Percentiles rank a stretch among this genome's conserved stretches.
phyloP scores from a whole-genome alignment of 768 basidiomycete species.

The Podaxis sp. region DNA sequence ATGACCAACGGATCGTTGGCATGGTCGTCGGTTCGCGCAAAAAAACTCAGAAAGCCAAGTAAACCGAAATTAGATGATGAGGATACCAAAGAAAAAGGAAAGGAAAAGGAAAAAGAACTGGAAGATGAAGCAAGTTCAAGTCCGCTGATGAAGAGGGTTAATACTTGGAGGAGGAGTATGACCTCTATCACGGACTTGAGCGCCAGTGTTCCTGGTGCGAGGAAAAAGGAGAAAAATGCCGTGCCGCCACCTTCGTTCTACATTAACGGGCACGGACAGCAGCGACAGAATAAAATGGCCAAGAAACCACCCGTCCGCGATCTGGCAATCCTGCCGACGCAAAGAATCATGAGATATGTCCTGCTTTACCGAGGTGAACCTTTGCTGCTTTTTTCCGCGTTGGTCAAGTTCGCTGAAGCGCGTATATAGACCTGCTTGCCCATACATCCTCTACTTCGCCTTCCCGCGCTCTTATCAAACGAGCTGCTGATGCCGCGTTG shows the following conservation, averaged over 20 bases:
- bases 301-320: conserved; percentile 43
- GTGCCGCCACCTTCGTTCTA: neutral
- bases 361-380: conserved; percentile 53
- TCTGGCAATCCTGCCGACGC: conserved; percentile 61
- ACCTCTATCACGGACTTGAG: conserved; percentile 14
- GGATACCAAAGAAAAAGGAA: neutral
- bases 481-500: conserved; percentile 50
- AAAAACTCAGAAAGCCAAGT: neutral
- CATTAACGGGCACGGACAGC: neutral
- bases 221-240: neutral
- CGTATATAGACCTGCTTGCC: conserved; percentile 44
- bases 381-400: neutral
- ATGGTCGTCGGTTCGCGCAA: neutral
- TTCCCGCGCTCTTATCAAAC: conserved; percentile 48
- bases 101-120: neutral
- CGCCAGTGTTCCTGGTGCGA: conserved; percentile 7
- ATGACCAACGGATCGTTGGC: neutral
- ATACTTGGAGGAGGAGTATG: conserved; percentile 23
- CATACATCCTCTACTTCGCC: conserved; percentile 52
- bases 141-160: conserved; percentile 13
- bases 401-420: neutral
- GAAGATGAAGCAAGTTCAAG: neutral
- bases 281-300: neutral
- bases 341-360: conserved; percentile 66
- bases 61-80: neutral